These are phyloP conservation scores for rapeseed (Brassica napus) DNA, from an alignment of 345 rosid genomes.

Conservation along the genomic window Da-Ae NC_063434.1:19315501-19316000, in stretches of 20 bases:
- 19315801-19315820: constrained; percentile 83
- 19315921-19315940: constrained; percentile 85
- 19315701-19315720: constrained; percentile 97
- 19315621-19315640: constrained; percentile 53
- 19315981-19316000: constrained; percentile 39
- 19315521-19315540: constrained; percentile 80
- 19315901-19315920: constrained; percentile 86
- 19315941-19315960: constrained; percentile 79
- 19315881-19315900: constrained; percentile 81
- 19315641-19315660: constrained; percentile 64
- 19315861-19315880: constrained; percentile 68
- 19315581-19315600: constrained; percentile 97
- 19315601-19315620: constrained; percentile 72
- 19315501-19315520: constrained; percentile 64
- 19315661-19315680: constrained; percentile 92
- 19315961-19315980: constrained; percentile 80
- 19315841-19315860: constrained; percentile 48
- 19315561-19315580: constrained; percentile 74
- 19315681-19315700: constrained; percentile 87
- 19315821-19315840: constrained; percentile 80
- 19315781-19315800: constrained; percentile 90
- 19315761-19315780: constrained; percentile 80
- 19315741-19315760: constrained; percentile 82
- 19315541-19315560: constrained; percentile 73
- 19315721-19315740: constrained; percentile 94